Evolutionary conservation across 1,139 yeast species (phyloP), one percentile per base, ranked within the genome.

Genomic region (Hemisphaericaspora xylofermentans): DNA sequence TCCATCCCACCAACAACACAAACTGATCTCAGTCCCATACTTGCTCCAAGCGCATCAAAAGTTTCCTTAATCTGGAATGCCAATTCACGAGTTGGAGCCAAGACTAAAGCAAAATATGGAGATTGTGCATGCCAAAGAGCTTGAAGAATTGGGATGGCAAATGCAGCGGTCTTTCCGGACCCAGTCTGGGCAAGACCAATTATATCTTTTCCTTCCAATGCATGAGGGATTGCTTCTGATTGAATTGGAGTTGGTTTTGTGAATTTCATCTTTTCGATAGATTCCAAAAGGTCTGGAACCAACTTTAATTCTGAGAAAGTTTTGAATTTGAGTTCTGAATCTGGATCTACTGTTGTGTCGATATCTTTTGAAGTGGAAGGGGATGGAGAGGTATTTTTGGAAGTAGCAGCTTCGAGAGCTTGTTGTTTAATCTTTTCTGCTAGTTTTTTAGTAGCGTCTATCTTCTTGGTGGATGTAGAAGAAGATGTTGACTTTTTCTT

Each of bases 1-100:
- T 88, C 96, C 94, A 93, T 93, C 49, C 99, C 99, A 51, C 98
- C 98, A 32, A 93, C 96, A 48, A 93, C 78, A 47, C 95, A 91
- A 2, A 82, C 84, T 25, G 93, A 75, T 54, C 95, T 73, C 32
- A 91, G 76, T 1, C 98, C 98, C 95, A 93, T 91, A 14, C 82
- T 69, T 1, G 88, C 67, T 0, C 99, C 99, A 39, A 93, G 66
- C 0, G 98, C 96, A 59, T 89, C 96, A 60, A 93, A 94, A 12
- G 96, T 93, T 54, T 89, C 96, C 52, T 91, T 84, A 52, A 94
- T 93, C 61, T 93, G 99, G 61, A 86, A 89, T 0, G 98, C 98
- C 60, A 93, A 71, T 66, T 93, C 99, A 69, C 99, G 82, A 1
- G 99, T 93, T 22, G 99, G 99, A 0, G 97, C 95, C 52, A 93